These are phyloP conservation scores for Blastobotrys peoriensis DNA, from an alignment of 805 yeast species.

Conservation along the genomic window DNA sequence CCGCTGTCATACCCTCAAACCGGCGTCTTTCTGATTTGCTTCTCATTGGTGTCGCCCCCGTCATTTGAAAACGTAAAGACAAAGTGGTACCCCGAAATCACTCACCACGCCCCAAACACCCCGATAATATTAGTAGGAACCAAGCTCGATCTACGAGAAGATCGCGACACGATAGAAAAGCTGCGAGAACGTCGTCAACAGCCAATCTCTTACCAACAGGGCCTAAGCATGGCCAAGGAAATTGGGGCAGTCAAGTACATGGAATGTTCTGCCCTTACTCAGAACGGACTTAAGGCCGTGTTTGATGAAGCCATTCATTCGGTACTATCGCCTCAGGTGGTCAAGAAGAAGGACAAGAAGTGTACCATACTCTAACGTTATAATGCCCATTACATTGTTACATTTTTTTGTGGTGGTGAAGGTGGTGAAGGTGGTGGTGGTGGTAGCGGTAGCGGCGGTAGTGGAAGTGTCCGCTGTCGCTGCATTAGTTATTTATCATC, in stretches of 20 bases:
- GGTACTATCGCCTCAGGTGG: conserved; percentile 39
- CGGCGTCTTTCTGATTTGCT: conserved; percentile 79
- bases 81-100: conserved; percentile 82
- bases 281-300: conserved; percentile 76
- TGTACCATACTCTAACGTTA: conserved; percentile 36
- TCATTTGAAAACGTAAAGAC: conserved; percentile 74
- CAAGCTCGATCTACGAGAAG: conserved; percentile 81
- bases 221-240: conserved; percentile 59
- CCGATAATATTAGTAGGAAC: conserved; percentile 77
- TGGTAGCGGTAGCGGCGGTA: too few species aligned
- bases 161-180: conserved; percentile 60
- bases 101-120: conserved; percentile 71
- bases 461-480: too few species aligned
- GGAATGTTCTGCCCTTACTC: conserved; percentile 90
- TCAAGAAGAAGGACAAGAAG: conserved; percentile 42
- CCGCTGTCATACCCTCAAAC: conserved; percentile 91
- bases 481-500: too few species aligned
- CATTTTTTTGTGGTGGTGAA: too few species aligned
- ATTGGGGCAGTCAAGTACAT: conserved; percentile 67
- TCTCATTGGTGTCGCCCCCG: conserved; percentile 74
- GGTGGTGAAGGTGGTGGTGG: too few species aligned
- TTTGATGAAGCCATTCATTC: conserved; percentile 76
- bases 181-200: conserved; percentile 54
- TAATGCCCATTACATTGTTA: too few species aligned
- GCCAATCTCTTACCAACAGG: conserved; percentile 61